Conservation (phyloP, 139 green algal genomes). For the Desmodesmus armatus region DNA sequence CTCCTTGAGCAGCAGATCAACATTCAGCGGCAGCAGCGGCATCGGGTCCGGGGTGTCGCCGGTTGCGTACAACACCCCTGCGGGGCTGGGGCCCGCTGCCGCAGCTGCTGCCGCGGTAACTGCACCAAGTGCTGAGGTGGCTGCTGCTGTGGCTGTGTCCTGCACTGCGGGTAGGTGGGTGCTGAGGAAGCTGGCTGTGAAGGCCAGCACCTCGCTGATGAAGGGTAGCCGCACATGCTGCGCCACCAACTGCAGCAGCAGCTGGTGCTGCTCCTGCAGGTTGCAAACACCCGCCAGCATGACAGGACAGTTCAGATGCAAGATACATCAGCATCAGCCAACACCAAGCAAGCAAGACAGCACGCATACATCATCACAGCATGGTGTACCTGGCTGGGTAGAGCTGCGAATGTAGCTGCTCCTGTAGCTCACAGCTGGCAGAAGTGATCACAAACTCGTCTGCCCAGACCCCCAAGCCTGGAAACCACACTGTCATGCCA, state of each 20-base stretch:
- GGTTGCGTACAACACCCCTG: background rate
- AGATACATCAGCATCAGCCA: no score
- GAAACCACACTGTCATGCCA: no score
- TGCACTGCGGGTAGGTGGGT: background rate
- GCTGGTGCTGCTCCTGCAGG: constrained; percentile 32
- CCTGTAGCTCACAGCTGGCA: no score
- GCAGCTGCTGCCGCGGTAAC: background rate
- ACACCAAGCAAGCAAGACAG: no score
- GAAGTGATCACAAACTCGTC: no score
- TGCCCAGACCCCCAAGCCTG: no score
- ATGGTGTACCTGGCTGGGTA: no score
- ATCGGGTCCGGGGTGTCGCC: background rate
- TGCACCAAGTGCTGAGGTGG: background rate
- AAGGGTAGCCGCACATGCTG: constrained; percentile 16
- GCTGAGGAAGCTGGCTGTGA: background rate
- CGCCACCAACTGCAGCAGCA: constrained; percentile 6
- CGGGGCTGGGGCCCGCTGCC: background rate
- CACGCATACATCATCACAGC: no score
- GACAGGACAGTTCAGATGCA: no score
- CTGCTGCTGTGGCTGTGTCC: background rate
- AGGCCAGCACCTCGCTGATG: background rate
- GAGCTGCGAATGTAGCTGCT: no score
- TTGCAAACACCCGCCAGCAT: no score
- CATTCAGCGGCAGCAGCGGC: background rate
- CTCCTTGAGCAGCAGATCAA: background rate